These are phyloP conservation scores for Epicoccum sorghinum DNA, from an alignment of 2,329 filamentous ascomycete species.

Conservation along the genomic window DNA sequence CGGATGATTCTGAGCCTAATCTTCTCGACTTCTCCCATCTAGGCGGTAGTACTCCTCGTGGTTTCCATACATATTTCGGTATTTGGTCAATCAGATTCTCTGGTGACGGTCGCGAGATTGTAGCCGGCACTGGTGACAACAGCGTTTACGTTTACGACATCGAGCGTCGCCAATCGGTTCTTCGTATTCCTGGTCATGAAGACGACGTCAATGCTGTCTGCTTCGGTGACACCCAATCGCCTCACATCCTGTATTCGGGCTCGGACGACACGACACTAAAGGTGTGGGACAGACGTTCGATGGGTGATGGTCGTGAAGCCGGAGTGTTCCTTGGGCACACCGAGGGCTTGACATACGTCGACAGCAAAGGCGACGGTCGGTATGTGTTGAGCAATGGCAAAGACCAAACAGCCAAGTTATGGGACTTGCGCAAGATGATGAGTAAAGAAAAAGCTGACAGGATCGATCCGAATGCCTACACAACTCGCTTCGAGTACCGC, in stretches of 20 bases:
- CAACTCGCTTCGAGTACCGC: constrained; percentile 76
- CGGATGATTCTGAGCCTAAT: constrained; percentile 79
- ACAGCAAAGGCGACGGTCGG: constrained; percentile 84
- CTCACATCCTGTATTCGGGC: constrained; percentile 94
- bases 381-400: constrained; percentile 95
- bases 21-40: constrained; percentile 73
- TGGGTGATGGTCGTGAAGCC: constrained; percentile 66
- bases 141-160: constrained; percentile 92
- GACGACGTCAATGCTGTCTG: constrained; percentile 97
- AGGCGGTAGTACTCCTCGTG: constrained; percentile 45
- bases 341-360: constrained; percentile 69
- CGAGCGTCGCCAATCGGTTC: constrained; percentile 75
- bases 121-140: constrained; percentile 81
- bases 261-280: constrained; percentile 94
- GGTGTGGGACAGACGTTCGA: constrained; percentile 87
- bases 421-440: constrained; percentile 92
- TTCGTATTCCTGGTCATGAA: constrained; percentile 77
- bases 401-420: constrained; percentile 96
- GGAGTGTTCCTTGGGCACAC: constrained; percentile 70
- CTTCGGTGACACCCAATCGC: constrained; percentile 85
- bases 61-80: constrained; percentile 46
- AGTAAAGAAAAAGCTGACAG: constrained; percentile 67
- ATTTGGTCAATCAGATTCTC: constrained; percentile 95
- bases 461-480: constrained; percentile 62
- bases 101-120: constrained; percentile 86